Conservation (phyloP, 148 eudicot species). For the Mesembryanthemum crystallinum region DNA sequence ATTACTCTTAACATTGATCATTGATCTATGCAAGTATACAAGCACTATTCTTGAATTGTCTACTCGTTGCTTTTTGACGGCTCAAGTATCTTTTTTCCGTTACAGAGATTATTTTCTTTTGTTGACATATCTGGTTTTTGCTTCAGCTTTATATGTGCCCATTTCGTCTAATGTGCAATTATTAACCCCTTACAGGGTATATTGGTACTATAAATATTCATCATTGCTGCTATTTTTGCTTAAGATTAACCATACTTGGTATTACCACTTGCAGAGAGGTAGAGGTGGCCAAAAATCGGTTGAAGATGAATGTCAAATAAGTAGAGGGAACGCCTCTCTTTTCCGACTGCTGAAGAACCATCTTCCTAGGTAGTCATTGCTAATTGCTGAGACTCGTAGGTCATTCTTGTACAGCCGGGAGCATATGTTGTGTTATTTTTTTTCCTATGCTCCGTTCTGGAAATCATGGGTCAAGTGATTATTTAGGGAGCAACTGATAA, state of each 20-base stretch:
- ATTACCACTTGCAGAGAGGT: conserved; percentile 39
- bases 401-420: background rate
- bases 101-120: too few species aligned
- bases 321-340: conserved; percentile 50
- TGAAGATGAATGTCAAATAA: conserved; percentile 38
- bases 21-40: background rate
- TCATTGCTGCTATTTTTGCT: background rate
- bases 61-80: too few species aligned
- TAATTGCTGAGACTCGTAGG: conserved; percentile 4
- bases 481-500: too few species aligned
- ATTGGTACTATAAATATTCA: too few species aligned
- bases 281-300: conserved; percentile 38
- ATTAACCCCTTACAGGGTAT: background rate
- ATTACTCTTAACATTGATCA: background rate
- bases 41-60: background rate
- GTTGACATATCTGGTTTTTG: too few species aligned
- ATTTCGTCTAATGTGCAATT: background rate
- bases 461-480: background rate
- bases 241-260: background rate
- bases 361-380: conserved; percentile 28
- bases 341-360: conserved; percentile 50
- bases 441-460: background rate
- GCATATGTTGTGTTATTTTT: background rate
- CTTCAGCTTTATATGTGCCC: background rate
- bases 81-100: too few species aligned